Conservation (phyloP, 768 basidiomycete species). For the Lactarius akahatsu region DNA sequence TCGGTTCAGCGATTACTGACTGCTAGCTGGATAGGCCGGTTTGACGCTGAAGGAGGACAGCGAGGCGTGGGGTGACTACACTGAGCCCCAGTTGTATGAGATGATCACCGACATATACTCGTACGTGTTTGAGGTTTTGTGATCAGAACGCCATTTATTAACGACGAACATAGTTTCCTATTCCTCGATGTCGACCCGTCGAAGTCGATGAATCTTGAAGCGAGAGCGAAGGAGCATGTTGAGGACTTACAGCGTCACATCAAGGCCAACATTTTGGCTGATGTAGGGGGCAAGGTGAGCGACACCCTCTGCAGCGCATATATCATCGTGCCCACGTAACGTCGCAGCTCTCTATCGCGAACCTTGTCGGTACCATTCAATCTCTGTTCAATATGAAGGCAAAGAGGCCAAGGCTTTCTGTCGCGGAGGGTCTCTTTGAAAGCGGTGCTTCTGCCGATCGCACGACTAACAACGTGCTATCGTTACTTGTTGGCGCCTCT, state of each 20-base stretch:
- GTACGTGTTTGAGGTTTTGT: constrained; percentile 40
- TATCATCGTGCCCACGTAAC: background rate
- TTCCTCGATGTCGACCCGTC: constrained; percentile 70
- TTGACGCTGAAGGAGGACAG: constrained; percentile 63
- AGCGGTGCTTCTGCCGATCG: constrained; percentile 58
- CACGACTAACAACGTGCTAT: constrained; percentile 67
- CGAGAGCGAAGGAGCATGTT: constrained; percentile 52
- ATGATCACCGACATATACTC: constrained; percentile 71
- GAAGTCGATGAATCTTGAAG: constrained; percentile 54
- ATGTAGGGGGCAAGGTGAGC: constrained; percentile 46
- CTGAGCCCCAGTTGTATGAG: constrained; percentile 57
- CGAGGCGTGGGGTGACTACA: constrained; percentile 55
- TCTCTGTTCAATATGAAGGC: constrained; percentile 47
- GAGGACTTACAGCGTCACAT: constrained; percentile 56
- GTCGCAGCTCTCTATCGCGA: constrained; percentile 37
- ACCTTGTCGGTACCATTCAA: constrained; percentile 48
- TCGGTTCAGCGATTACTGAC: background rate
- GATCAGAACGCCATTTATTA: background rate
- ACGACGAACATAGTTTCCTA: constrained; percentile 50
- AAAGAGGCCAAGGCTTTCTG: constrained; percentile 43
- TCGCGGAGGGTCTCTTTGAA: constrained; percentile 56
- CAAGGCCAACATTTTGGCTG: constrained; percentile 47
- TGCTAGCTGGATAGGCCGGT: constrained; percentile 51
- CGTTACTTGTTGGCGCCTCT: constrained; percentile 65
- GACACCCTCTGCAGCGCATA: background rate